Percentiles rank a stretch among this genome's conserved stretches.
Evolutionary conservation across 331 rosid species (phyloP).

Genomic region (Quercus lobata): DNA sequence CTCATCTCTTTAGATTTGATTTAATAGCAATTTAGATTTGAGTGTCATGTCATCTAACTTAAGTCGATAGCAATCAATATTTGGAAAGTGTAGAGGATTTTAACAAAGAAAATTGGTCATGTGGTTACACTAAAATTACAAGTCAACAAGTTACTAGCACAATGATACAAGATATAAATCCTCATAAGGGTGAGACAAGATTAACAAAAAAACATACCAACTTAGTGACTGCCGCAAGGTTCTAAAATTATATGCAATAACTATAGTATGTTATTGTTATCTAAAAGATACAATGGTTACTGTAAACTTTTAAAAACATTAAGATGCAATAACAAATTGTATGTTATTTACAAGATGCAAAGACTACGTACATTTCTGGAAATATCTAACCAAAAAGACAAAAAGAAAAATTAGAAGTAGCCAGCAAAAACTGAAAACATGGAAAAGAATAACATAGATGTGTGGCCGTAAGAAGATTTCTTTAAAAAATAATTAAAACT

Average conservation of each 20-base stretch:
- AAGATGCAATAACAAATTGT: background rate
- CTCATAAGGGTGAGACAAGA: background rate
- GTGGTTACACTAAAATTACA: background rate
- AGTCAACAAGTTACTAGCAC: background rate
- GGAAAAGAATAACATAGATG: background rate
- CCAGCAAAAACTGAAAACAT: background rate
- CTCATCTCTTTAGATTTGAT: background rate
- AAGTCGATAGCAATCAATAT: background rate
- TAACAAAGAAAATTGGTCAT: background rate
- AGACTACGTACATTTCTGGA: background rate
- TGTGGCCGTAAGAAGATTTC: background rate
- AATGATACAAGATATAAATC: background rate
- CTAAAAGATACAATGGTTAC: background rate
- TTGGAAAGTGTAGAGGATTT: background rate
- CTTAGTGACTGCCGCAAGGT: background rate
- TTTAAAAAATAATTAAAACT: background rate
- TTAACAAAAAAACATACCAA: background rate
- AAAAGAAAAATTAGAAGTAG: background rate
- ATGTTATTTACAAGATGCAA: background rate
- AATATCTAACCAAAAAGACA: background rate
- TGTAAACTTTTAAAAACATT: background rate
- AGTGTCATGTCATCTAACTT: background rate
- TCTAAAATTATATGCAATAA: background rate
- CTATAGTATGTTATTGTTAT: background rate
- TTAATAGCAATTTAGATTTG: background rate